Evolutionary conservation across 805 yeast genomes (phyloP), one percentile per base, ranked within the genome.

Genomic region (Hanseniaspora lindneri): DNA sequence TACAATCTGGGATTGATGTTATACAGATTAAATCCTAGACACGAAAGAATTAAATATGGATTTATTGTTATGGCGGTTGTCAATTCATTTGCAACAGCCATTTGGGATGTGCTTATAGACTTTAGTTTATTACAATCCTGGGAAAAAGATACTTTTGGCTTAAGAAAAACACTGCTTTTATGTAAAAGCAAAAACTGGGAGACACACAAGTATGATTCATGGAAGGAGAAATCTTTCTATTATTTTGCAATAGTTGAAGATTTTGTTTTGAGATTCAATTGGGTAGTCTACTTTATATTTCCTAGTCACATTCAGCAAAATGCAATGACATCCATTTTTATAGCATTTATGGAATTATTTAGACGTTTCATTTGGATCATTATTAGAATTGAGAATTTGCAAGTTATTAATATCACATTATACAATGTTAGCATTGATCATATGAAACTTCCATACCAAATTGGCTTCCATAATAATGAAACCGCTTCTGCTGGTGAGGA

Each of bases 61-160:
- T 83, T 87, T 58, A 83, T 89, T 17, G 63, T 77, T 0, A 74
- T 87, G 66, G 96, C 94, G 0, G 60, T 75, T 0, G 55, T 85
- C 34, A 88, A 92, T 62, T 77, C 96, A 0, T 44, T 79, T 0
- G 75, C 74, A 58, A 73, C 88, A 29, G 64, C 82, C 0, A 54
- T 78, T 3, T 92, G 98, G 98, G 98, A 92, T 64, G 67, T 92
- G 5, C 67, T 88, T 36, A 86, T 92, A 95, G 98, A 92, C 67
- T 92, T 95, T 89, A 87, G 96, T 2, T 67, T 92, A 57, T 70
- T 83, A 50, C 95, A 85, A 61, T 67, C 76, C 25, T 49, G 47
- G 47, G 73, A 69, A 13, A 71, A 81, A 2, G 69, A 71, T 52
- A 72, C 82, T 60, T 64, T 64, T 50, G 64, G 80, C 24, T 67